Evolutionary conservation across 2,329 filamentous ascomycete species (phyloP), one percentile per base, ranked within the genome.

Genomic region (Cladosporium sp.): DNA sequence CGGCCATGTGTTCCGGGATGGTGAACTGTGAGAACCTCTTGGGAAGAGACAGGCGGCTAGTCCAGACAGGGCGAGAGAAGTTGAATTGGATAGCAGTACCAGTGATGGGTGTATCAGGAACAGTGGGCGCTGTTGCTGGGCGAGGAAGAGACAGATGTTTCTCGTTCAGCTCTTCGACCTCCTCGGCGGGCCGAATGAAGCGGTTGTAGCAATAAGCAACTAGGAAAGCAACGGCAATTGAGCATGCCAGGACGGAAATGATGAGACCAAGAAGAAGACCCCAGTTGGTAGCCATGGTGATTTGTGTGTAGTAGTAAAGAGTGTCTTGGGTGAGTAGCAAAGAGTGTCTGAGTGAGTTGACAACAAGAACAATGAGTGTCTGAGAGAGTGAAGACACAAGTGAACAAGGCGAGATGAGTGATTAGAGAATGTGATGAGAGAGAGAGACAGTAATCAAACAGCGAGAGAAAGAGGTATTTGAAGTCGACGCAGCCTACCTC

Each of bases 371-470:
- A 64, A 57, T 52, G 51, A 47, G 49, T 64, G 61, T 64, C 61
- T 64, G 61, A 64, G 51, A 55, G 61, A 64, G 61, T 64, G 51
- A 54, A 64, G 49, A 62, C 57, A 64, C 61, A 64, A 64, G 38
- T 55, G 61, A 64, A 64, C 51, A 57, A 64, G 52, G 51, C 36
- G 60, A 63, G 34, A 49, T 57, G 61, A 57, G 61, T 55, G 51
- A 64, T 64, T 64, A 64, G 51, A 64, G 61, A 64, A 24, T 64
- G 61, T 64, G 61, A 57, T 64, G 61, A 64, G 28, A 44, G 61
- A 55, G 51, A 64, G 61, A 64, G 51, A 64, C 61, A 64, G 61
- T 57, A 64, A 64, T 64, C 49, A 64, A 64, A 64, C 61, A 64
- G 61, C 49, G 61, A 55, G 51, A 47, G 51, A 57, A 54, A 32